Evolutionary conservation across 345 rosid genomes (phyloP), one percentile per base, ranked within the genome.

Genomic region (Gossypium thurberi): DNA sequence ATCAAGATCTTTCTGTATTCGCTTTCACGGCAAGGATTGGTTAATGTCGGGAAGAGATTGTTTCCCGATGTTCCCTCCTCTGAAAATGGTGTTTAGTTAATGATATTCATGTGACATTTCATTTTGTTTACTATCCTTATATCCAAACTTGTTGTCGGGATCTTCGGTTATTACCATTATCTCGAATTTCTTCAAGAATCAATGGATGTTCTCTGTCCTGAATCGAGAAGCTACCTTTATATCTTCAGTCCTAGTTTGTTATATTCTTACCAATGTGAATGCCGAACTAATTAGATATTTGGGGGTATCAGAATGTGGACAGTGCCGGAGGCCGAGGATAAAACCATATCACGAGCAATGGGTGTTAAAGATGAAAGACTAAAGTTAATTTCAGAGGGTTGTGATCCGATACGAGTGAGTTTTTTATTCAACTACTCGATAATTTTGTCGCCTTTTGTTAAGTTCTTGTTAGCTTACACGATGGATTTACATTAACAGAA

Each of bases 271-370:
- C 67, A 42, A 59, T 70, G 20, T 46, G 21, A 21, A 40, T 63
- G 74, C 40, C 56, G 10, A 77, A 20, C 60, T 77, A 72, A 82
- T 58, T 60, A 65, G 52, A 57, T 53, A 52, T 46, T 46, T 46
- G 48, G 57, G 56, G 57, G 46, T 37, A 26, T 71, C 59, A 95
- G 99, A 84, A 89, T 91, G 93, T 88, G 93, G 97, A 74, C 81
- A 4, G 87, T 89, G 65, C 96, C 99, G 13, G 98, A 95, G 81
- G 85, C 97, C 18, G 97, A 95, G 79, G 85, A 78, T 69, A 85
- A 78, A 78, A 77, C 70, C 73, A 65, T 86, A 63, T 76, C 89
- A 40, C 77, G 84, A 59, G 83, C 77, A 56, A 76, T 75, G 10
- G 48, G 47, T 15, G 56, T 78, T 4, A 85, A 81, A 76, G 87